Evolutionary conservation across 2,329 filamentous ascomycete species (phyloP).

Genomic region (Xylariaceae sp.): DNA sequence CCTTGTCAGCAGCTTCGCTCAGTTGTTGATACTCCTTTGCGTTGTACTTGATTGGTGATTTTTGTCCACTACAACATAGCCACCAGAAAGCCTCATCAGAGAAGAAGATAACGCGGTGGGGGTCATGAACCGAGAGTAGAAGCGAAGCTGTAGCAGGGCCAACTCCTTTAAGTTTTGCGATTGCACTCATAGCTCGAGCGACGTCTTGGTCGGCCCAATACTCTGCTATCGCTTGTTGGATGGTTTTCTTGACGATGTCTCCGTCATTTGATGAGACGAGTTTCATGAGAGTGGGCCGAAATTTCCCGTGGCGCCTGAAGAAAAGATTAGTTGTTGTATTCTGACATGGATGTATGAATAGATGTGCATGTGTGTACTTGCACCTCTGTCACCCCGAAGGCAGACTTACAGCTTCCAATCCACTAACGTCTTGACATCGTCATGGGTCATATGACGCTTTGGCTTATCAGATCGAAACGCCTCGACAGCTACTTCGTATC

Average conservation of each 20-base stretch:
- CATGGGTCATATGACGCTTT: constrained; percentile 54
- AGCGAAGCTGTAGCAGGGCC: constrained; percentile 82
- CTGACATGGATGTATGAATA: not conserved
- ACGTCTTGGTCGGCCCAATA: constrained; percentile 49
- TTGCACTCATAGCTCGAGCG: constrained; percentile 54
- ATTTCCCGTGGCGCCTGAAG: constrained; percentile 65
- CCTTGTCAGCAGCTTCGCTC: constrained; percentile 46
- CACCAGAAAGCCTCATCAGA: constrained; percentile 80
- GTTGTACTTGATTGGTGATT: constrained; percentile 69
- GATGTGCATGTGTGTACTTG: not conserved
- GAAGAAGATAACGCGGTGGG: constrained; percentile 71
- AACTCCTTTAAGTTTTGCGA: constrained; percentile 72
- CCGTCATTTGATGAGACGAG: constrained; percentile 66
- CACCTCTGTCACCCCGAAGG: not conserved
- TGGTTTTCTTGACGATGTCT: constrained; percentile 51
- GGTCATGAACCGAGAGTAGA: constrained; percentile 69
- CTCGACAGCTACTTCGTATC: constrained; percentile 60
- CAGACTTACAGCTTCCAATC: constrained; percentile 73
- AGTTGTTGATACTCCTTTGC: constrained; percentile 70
- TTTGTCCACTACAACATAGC: constrained; percentile 63
- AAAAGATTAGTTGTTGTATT: constrained; percentile 16
- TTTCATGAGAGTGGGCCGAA: constrained; percentile 65
- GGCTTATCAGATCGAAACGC: constrained; percentile 48
- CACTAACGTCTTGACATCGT: constrained; percentile 65
- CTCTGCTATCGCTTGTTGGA: constrained; percentile 56